These are phyloP conservation scores for Neophaeococcomyces mojaviensis DNA, from an alignment of 2,329 filamentous ascomycete genomes.

Conservation along the genomic window DNA sequence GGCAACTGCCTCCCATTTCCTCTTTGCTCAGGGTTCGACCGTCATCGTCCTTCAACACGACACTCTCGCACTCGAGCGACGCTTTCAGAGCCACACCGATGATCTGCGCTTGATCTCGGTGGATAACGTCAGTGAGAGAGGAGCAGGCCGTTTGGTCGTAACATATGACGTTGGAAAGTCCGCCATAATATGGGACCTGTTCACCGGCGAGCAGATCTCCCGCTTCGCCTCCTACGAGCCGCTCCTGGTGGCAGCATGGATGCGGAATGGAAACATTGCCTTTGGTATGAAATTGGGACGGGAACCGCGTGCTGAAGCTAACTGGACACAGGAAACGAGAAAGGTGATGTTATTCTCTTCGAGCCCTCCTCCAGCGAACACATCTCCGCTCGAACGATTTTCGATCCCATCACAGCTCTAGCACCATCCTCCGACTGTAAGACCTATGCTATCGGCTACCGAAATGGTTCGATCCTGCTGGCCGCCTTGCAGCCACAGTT, in stretches of 20 bases:
- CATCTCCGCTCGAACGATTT: conserved; percentile 82
- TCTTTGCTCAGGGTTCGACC: conserved; percentile 75
- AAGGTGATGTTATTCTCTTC: conserved; percentile 90
- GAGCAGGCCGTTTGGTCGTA: conserved; percentile 76
- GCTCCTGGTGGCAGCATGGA: conserved; percentile 80
- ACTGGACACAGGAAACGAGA: conserved; percentile 64
- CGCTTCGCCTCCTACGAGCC: conserved; percentile 89
- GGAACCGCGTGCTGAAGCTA: conserved; percentile 6
- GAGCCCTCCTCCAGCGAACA: conserved; percentile 90
- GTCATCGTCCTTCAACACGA: conserved; percentile 90
- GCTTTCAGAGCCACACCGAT: conserved; percentile 75
- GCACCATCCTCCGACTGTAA: conserved; percentile 83
- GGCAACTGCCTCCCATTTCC: conserved; percentile 80
- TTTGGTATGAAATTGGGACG: conserved; percentile 62
- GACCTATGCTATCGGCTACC: conserved; percentile 93
- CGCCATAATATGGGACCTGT: conserved; percentile 92
- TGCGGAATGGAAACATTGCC: conserved; percentile 92
- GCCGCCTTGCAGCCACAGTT: conserved; percentile 85
- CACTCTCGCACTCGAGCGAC: conserved; percentile 77
- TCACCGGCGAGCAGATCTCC: conserved; percentile 82
- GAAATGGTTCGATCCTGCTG: conserved; percentile 89
- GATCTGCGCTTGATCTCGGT: conserved; percentile 78
- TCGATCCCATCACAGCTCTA: conserved; percentile 88
- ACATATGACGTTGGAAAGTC: conserved; percentile 89
- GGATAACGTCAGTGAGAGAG: conserved; percentile 83